A percentile compares a stretch with the other conserved stretches of the same genome.
Conservation (phyloP, 768 basidiomycete species). For the Amanita phalloides region DNA sequence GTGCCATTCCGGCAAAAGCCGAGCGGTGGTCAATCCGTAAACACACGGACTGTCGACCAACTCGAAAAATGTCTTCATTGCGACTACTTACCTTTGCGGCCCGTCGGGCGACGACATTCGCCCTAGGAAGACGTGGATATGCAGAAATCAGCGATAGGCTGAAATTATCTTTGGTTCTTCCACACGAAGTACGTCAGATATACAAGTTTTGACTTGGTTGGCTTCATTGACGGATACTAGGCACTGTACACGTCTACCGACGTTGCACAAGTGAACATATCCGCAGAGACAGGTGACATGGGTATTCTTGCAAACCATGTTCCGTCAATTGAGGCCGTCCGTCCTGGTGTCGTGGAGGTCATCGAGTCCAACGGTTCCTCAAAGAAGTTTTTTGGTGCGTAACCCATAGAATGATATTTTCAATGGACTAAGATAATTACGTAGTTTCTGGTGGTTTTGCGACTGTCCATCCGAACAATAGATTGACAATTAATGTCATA, state of each 20-base stretch:
- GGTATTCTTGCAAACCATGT: slow-evolving; percentile 99
- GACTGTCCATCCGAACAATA: slow-evolving; percentile 96
- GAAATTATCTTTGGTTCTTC: slow-evolving; percentile 86
- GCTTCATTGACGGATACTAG: slow-evolving; percentile 27
- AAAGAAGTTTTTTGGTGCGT: slow-evolving; percentile 97
- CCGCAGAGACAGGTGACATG: slow-evolving; percentile 95
- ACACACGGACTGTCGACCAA: slow-evolving; percentile 23
- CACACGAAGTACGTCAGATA: slow-evolving; percentile 70
- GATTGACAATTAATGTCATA: slow-evolving; percentile 91
- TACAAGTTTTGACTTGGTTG: not conserved
- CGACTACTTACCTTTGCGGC: slow-evolving; percentile 58
- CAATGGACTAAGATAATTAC: slow-evolving; percentile 1
- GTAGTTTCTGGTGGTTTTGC: slow-evolving; percentile 95
- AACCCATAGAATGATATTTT: not conserved
- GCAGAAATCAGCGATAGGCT: slow-evolving; percentile 89
- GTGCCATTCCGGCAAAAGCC: not conserved
- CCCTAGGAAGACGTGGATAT: slow-evolving; percentile 69
- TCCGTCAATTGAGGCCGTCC: slow-evolving; percentile 90
- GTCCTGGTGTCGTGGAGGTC: slow-evolving; percentile 91
- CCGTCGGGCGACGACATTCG: slow-evolving; percentile 41
- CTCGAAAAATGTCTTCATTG: slow-evolving; percentile 58
- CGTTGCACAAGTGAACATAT: slow-evolving; percentile 91
- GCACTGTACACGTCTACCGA: slow-evolving; percentile 84
- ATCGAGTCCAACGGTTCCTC: slow-evolving; percentile 67
- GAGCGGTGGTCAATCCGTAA: slow-evolving; percentile 23